Conservation (phyloP, 1,284 basidiomycete genomes). For the Sporisorium graminicola region DNA sequence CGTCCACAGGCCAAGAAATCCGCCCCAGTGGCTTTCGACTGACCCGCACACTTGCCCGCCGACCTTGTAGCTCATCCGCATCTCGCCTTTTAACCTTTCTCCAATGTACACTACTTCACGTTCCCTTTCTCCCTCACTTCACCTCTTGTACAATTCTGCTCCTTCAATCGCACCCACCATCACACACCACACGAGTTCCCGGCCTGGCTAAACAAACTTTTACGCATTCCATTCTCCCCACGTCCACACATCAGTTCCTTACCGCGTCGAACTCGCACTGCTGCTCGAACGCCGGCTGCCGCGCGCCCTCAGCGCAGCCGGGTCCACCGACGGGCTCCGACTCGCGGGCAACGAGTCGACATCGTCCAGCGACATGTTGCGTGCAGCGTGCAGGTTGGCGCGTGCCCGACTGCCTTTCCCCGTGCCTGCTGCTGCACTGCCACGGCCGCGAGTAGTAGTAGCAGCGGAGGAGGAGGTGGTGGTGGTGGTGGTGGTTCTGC, state of each 20-base stretch:
- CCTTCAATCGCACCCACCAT: not conserved
- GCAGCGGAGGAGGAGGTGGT: no score
- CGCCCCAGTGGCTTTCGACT: no score
- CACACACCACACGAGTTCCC: not conserved
- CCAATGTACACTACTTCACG: not conserved
- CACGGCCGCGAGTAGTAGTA: not conserved
- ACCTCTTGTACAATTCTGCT: not conserved
- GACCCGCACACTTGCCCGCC: no score
- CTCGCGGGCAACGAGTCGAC: conserved; percentile 24
- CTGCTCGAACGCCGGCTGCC: conserved; percentile 16
- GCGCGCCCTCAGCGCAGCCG: conserved; percentile 21
- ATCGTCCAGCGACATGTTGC: conserved; percentile 53
- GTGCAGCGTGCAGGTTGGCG: conserved; percentile 36
- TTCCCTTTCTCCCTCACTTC: no score
- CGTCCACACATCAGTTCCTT: not conserved
- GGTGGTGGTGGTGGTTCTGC: no score
- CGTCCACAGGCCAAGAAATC: no score
- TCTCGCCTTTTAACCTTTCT: not conserved
- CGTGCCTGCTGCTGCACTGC: not conserved
- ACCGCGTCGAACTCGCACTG: conserved; percentile 6
- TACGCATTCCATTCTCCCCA: no score
- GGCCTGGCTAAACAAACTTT: no score
- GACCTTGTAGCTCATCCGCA: not conserved
- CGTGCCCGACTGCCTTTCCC: conserved; percentile 9
- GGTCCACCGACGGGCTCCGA: conserved; percentile 40